These are phyloP conservation scores for Coemansia sp. DNA, from an alignment of 192 early-diverging fungal species.

Conservation along the genomic window DNA sequence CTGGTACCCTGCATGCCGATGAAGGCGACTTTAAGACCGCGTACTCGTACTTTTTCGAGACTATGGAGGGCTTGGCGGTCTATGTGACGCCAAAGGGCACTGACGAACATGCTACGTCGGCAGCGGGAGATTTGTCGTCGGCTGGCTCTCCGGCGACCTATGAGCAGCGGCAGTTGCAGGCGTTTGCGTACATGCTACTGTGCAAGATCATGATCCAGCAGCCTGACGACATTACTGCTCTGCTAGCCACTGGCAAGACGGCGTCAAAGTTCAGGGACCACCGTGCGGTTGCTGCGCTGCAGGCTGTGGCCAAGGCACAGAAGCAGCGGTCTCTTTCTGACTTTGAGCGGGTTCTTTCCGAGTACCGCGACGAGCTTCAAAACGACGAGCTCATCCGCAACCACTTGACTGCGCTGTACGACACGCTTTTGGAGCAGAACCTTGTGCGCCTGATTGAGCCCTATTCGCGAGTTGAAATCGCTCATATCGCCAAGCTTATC, in stretches of 20 bases:
- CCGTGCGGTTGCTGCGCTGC: slow-evolving; percentile 91
- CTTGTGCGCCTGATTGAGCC: slow-evolving; percentile 97
- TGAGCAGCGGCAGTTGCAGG: slow-evolving; percentile 77
- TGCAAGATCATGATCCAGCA: slow-evolving; percentile 99
- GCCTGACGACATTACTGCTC: slow-evolving; percentile 92
- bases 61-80: slow-evolving; percentile 87
- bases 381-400: slow-evolving; percentile 94
- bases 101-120: slow-evolving; percentile 4
- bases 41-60: slow-evolving; percentile 99
- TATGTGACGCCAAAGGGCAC: slow-evolving; percentile 46
- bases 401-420: slow-evolving; percentile 93
- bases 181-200: slow-evolving; percentile 97
- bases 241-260: slow-evolving; percentile 89
- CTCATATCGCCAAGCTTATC: slow-evolving; percentile 92
- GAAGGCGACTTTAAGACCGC: slow-evolving; percentile 99
- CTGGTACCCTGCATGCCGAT: slow-evolving; percentile 96
- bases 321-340: slow-evolving; percentile 96
- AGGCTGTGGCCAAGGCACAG: slow-evolving; percentile 91
- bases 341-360: slow-evolving; percentile 90
- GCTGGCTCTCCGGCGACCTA: slow-evolving; percentile 13
- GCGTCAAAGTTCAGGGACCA: slow-evolving; percentile 85
- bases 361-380: slow-evolving; percentile 85
- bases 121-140: slow-evolving; percentile 1
- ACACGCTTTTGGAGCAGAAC: slow-evolving; percentile 97
- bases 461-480: slow-evolving; percentile 95